Conservation (phyloP, 2,329 filamentous ascomycete species). For the Lachnellula subtilissima region DNA sequence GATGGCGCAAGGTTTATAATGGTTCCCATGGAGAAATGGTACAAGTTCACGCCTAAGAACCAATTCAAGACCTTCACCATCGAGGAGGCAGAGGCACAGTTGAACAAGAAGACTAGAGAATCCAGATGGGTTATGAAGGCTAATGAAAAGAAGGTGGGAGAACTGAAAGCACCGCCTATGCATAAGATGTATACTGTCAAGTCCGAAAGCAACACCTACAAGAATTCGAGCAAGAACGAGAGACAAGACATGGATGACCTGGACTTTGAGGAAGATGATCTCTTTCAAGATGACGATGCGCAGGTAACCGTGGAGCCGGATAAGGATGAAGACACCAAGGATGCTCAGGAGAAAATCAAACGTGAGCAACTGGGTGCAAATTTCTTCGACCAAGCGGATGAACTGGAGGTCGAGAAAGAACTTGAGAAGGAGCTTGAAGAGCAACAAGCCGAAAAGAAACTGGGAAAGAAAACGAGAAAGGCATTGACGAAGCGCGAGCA, state of each 20-base stretch:
- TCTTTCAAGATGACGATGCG: slow-evolving; percentile 87
- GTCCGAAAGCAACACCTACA: slow-evolving; percentile 62
- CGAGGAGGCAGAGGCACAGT: slow-evolving; percentile 79
- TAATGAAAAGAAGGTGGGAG: slow-evolving; percentile 53
- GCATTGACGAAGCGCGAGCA: slow-evolving; percentile 79
- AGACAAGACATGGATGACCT: slow-evolving; percentile 67
- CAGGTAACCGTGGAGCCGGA: slow-evolving; percentile 69
- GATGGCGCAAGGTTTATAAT: slow-evolving; percentile 69
- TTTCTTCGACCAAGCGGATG: slow-evolving; percentile 66
- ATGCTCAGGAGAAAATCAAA: slow-evolving; percentile 67
- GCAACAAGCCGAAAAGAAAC: slow-evolving; percentile 62
- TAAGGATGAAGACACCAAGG: slow-evolving; percentile 75
- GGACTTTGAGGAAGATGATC: slow-evolving; percentile 62
- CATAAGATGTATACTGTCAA: slow-evolving; percentile 53
- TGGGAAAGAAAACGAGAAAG: slow-evolving; percentile 75
- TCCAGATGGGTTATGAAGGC: slow-evolving; percentile 77
- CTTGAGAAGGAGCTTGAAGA: slow-evolving; percentile 67
- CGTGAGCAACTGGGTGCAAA: slow-evolving; percentile 84
- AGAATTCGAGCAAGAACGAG: slow-evolving; percentile 55
- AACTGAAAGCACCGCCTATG: slow-evolving; percentile 52
- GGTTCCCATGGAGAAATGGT: slow-evolving; percentile 93
- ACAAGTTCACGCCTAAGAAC: slow-evolving; percentile 77
- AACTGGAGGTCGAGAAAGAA: slow-evolving; percentile 67
- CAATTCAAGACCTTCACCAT: slow-evolving; percentile 72
- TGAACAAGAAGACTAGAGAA: slow-evolving; percentile 72